phyloP scores from a whole-genome alignment of 225 moss, liverwort and hornwort genomes.

The Lunularia cruciata region DNA sequence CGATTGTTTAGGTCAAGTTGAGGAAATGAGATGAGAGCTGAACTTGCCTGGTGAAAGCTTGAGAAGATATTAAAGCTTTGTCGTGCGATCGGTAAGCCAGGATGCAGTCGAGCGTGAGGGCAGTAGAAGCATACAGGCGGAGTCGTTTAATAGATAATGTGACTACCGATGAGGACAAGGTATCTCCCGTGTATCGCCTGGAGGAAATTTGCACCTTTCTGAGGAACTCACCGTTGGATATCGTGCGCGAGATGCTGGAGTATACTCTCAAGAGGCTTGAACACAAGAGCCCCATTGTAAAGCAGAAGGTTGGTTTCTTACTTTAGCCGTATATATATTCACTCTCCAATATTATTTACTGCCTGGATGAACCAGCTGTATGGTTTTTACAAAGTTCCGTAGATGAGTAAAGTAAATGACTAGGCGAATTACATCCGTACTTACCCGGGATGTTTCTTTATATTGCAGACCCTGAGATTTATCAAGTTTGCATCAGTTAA shows the following conservation, averaged over 20 bases:
- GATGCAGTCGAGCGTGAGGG: conserved; percentile 96
- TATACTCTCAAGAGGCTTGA: conserved; percentile 83
- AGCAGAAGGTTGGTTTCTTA: conserved; percentile 71
- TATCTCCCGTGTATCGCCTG: conserved; percentile 86
- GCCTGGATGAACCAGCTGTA: too few relatives aligned
- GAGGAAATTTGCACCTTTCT: conserved; percentile 83
- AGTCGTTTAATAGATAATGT: conserved; percentile 73
- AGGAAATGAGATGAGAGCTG: conserved; percentile 10
- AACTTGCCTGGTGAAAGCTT: neutral
- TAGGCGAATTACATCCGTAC: neutral
- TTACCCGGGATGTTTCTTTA: too few relatives aligned
- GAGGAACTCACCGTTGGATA: conserved; percentile 67
- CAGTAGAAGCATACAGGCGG: conserved; percentile 88
- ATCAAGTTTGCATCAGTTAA: conserved; percentile 54
- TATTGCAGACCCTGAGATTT: conserved; percentile 54
- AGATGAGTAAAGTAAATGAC: neutral
- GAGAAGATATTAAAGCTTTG: neutral
- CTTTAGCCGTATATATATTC: too few relatives aligned
- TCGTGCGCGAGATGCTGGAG: conserved; percentile 89
- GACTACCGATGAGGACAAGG: conserved; percentile 79
- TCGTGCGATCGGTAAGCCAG: conserved; percentile 22
- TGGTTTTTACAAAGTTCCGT: too few relatives aligned
- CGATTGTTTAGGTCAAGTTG: conserved; percentile 10
- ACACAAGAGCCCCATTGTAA: conserved; percentile 86
- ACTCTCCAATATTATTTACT: too few relatives aligned